Conservation (phyloP, 768 basidiomycete genomes). For the Melanogaster broomeanus region DNA sequence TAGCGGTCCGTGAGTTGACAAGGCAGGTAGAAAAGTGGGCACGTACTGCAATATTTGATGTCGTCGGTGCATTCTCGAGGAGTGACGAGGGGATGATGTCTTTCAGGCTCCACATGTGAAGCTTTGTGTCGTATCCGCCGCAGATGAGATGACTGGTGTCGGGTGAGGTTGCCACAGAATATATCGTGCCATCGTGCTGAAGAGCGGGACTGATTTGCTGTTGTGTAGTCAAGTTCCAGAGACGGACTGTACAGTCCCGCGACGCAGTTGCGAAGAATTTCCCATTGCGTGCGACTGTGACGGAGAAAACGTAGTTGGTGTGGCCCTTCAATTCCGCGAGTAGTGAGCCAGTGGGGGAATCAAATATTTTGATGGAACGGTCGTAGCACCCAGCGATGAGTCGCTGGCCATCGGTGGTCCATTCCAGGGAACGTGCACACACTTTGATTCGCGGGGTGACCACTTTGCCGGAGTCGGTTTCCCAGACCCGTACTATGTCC, state of each 20-base stretch:
- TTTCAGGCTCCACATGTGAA: too few species aligned
- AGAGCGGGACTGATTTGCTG: too few species aligned
- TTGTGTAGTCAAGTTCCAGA: slow-evolving; percentile 10
- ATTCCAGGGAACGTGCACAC: slow-evolving; percentile 12
- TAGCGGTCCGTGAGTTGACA: too few species aligned
- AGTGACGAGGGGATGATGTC: too few species aligned
- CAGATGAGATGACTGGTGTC: slow-evolving; percentile 2
- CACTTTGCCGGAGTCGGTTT: background rate
- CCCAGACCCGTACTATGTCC: slow-evolving; percentile 14
- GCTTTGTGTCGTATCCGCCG: too few species aligned
- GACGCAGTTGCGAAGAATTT: slow-evolving; percentile 9
- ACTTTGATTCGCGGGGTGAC: slow-evolving; percentile 1
- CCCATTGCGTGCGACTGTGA: slow-evolving; percentile 12
- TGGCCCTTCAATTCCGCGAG: slow-evolving; percentile 8
- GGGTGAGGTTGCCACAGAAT: slow-evolving; percentile 1
- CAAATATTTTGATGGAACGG: slow-evolving; percentile 14
- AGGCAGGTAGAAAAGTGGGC: too few species aligned
- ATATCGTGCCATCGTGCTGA: too few species aligned
- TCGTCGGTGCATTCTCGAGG: too few species aligned
- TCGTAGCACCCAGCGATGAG: slow-evolving; percentile 17
- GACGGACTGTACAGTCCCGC: slow-evolving; percentile 10
- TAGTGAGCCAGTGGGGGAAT: slow-evolving; percentile 2
- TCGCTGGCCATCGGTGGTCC: slow-evolving; percentile 16
- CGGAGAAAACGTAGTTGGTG: background rate
- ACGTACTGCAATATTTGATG: too few species aligned